phyloP scores from a whole-genome alignment of 768 basidiomycete genomes.

The Trametes punicea region DNA sequence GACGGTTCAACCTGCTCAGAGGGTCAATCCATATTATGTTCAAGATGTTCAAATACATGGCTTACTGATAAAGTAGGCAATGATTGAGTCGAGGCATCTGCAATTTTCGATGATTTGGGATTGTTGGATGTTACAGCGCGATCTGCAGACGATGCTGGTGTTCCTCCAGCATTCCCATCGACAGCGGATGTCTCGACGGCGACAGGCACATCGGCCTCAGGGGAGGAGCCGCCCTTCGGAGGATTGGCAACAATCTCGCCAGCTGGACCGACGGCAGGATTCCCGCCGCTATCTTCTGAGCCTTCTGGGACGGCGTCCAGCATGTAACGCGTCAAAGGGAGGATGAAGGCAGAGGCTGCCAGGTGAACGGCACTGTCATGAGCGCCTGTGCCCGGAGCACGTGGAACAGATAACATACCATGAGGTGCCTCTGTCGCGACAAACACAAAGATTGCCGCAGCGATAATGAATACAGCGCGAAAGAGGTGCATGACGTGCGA shows the following conservation, averaged over 20 bases:
- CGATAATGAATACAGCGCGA: slow-evolving; percentile 21
- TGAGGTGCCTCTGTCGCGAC: background rate
- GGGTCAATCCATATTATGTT: background rate
- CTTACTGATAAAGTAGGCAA: background rate
- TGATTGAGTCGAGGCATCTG: background rate
- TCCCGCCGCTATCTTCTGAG: background rate
- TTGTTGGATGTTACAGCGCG: background rate
- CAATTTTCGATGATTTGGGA: background rate
- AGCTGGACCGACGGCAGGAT: background rate
- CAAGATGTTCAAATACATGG: background rate
- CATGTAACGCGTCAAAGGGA: slow-evolving; percentile 16
- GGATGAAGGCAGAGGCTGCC: slow-evolving; percentile 11
- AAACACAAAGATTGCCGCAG: slow-evolving; percentile 16
- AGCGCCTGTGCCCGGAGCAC: background rate
- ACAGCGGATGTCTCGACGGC: background rate
- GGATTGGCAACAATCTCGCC: background rate
- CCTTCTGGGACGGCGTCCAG: slow-evolving; percentile 14
- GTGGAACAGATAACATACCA: background rate
- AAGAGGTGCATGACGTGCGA: slow-evolving; percentile 12
- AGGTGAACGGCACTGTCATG: background rate
- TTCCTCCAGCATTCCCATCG: background rate
- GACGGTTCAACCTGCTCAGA: background rate
- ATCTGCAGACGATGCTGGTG: background rate
- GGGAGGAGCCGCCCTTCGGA: background rate
- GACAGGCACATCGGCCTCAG: too few relatives aligned